These are phyloP conservation scores for Oidiodendron maius DNA, from an alignment of 495 filamentous ascomycete species.

Conservation along the genomic window DNA sequence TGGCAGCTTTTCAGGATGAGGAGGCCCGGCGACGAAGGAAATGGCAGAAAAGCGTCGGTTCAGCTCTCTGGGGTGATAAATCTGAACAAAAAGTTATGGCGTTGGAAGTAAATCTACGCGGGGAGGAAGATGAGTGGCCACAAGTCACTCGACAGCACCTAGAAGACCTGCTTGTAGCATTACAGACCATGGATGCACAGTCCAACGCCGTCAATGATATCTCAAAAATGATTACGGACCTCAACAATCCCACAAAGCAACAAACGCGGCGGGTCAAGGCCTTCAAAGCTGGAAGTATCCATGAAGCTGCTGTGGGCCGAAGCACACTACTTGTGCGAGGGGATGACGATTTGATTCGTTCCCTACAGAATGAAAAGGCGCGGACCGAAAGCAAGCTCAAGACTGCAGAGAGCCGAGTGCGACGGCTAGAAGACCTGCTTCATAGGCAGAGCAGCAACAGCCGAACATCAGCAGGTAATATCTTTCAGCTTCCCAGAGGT, in stretches of 20 bases:
- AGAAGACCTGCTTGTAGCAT: constrained; percentile 54
- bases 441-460: constrained; percentile 76
- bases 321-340: constrained; percentile 75
- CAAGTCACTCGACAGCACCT: constrained; percentile 55
- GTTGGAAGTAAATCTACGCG: constrained; percentile 78
- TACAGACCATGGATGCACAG: constrained; percentile 49
- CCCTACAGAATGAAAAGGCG: constrained; percentile 69
- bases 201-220: constrained; percentile 43
- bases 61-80: constrained; percentile 44
- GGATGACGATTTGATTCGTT: constrained; percentile 69
- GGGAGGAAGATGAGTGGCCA: constrained; percentile 78
- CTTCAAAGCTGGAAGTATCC: constrained; percentile 93
- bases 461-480: constrained; percentile 61
- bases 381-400: constrained; percentile 71
- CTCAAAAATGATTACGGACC: constrained; percentile 49
- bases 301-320: constrained; percentile 72
- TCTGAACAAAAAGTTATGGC: constrained; percentile 59
- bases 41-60: constrained; percentile 78
- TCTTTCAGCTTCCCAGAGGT: constrained; percentile 42
- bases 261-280: constrained; percentile 77
- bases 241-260: constrained; percentile 67
- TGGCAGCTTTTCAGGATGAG: constrained; percentile 84
- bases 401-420: constrained; percentile 83
- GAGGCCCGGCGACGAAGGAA: constrained; percentile 82
- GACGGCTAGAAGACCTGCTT: constrained; percentile 87